Base-by-base conservation (phyloP, 345 rosid genomes). In the Camelina hispida region DNA sequence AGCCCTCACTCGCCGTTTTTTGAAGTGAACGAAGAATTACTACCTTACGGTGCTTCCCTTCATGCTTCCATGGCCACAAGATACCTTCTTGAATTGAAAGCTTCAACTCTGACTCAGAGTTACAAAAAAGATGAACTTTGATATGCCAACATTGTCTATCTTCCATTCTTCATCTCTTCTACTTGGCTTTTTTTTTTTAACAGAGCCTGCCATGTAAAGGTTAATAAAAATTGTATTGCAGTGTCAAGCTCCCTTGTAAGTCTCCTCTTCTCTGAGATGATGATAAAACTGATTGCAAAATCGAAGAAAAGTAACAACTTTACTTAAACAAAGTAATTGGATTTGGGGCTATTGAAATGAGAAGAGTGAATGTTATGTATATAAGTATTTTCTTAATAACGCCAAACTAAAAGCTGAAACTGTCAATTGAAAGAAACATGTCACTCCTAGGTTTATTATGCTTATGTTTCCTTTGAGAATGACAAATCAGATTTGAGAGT, bases 1-100 rank as follows among this genome's bases (percentile, higher is more conserved):
- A 75, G 69, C 14, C 78, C 35, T 2, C 97, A 89, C 82, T 81
- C 93, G 0, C 97, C 95, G 5, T 73, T 78, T 72, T 91, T 90
- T 51, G 55, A 72, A 55, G 62, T 95, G 64, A 90, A 90, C 8
- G 97, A 95, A 81, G 87, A 90, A 14, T 84, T 51, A 8, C 84
- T 91, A 77, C 95, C 96, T 60, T 87, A 87, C 38, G 99, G 97
- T 53, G 96, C 97, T 68, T 91, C 99, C 0, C 96, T 95, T 65
- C 97, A 91, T 43, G 96, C 97, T 66, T 87, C 97, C 25, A 69
- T 95, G 78, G 93, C 96, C 46, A 61, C 91, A 3, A 81, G 84
- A 20, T 87, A 81, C 77, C 91, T 91, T 80, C 85, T 81, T 12
- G 72, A 83, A n/a, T 37, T 69, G 4, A 73, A 85, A 67, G 66